These are phyloP conservation scores for Fusarium multiceps DNA, from an alignment of 2,329 filamentous ascomycete species.

Conservation along the genomic window DNA sequence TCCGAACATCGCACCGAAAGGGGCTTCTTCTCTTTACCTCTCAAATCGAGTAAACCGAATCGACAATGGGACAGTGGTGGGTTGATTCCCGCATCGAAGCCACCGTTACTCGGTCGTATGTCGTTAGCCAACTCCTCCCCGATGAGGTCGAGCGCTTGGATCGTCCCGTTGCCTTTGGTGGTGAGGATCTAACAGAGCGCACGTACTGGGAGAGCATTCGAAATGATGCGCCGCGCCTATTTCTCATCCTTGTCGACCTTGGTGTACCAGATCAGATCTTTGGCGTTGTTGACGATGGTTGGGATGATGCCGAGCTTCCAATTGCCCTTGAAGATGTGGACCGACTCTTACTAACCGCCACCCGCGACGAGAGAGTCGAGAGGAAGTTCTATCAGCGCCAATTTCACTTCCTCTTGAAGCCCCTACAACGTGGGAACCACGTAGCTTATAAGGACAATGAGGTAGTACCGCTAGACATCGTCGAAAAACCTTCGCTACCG, in stretches of 20 bases:
- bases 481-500: constrained; percentile 66
- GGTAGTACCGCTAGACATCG: constrained; percentile 74
- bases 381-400: constrained; percentile 77
- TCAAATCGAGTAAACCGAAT: constrained; percentile 14
- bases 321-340: constrained; percentile 73
- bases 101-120: constrained; percentile 75
- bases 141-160: constrained; percentile 72
- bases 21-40: constrained; percentile 22
- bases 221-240: constrained; percentile 74
- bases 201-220: constrained; percentile 85
- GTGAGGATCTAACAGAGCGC: constrained; percentile 73
- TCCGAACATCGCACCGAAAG: constrained; percentile 22
- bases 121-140: constrained; percentile 71
- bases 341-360: constrained; percentile 69
- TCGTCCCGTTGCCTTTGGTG: constrained; percentile 71
- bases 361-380: constrained; percentile 71
- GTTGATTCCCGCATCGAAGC: constrained; percentile 75
- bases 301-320: constrained; percentile 81
- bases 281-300: constrained; percentile 77
- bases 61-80: constrained; percentile 70
- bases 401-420: constrained; percentile 75
- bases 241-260: constrained; percentile 76
- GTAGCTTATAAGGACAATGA: constrained; percentile 74
- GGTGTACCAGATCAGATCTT: constrained; percentile 80
- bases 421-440: constrained; percentile 70